Base-by-base conservation (phyloP, 192 early-diverging fungal genomes). In the Coemansia sp. region DNA sequence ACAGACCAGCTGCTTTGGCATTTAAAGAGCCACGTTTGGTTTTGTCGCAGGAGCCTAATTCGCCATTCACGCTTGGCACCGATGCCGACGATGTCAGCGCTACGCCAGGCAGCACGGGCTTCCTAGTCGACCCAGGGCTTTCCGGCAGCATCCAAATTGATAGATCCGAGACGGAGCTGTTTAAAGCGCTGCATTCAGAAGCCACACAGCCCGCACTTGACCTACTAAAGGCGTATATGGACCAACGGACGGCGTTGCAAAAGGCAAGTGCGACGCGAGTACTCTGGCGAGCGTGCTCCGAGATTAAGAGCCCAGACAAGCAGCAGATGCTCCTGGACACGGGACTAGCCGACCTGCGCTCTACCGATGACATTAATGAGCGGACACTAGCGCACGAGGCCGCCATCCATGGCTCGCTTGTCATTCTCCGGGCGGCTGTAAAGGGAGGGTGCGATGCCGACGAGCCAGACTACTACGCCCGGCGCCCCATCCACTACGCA, bases 331-430 rank as follows among this genome's bases (percentile, higher is more conserved):
- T 98, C 6, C 77, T 95, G 45, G 83, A 75, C 26, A 86, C 89
- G 0, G 82, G 84, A 4, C 53, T 87, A 3, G 88, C 96, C 5
- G 90, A 96, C 70, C 86, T 88, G 59, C 91, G 87, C 41, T 94
- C 87, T 67, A 77, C 87, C 6, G 96, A 99, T 74, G 96, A 98
- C 65, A 95, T 99, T 75, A 97, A 89, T 64, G 90, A 92, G 64
- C 88, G 93, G 43, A 96, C 92, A 0, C 90, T 88, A 50, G 80
- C 95, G 1, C 97, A 99, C 73, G 94, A 94, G 60, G 88, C 92
- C 2, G 91, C 95, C 0, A 94, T 95, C 69, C 84, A 85, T 20
- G 94, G 94, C 3, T 86, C 88, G 37, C 69, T 88, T 66, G 84
- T 84, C 36, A 77, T 95, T 13, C 62, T 98, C 67, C 82, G 65